Percentiles rank a stretch among this genome's conserved stretches.
Conservation (phyloP, 495 filamentous ascomycete species). For the Darksidea phi region DNA sequence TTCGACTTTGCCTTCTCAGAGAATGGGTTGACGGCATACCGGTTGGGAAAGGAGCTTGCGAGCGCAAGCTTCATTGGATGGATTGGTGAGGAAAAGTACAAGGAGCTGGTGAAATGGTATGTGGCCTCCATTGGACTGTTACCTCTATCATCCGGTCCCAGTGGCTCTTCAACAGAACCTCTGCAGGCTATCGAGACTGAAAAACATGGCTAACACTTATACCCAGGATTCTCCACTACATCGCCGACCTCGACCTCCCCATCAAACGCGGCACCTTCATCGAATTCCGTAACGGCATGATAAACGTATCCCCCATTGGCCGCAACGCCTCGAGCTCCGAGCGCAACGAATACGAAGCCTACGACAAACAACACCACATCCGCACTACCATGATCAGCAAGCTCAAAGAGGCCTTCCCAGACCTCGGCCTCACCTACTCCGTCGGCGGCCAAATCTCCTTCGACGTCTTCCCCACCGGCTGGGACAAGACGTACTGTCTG, state of each 20-base stretch:
- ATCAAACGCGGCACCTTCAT: slow-evolving; percentile 94
- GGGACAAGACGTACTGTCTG: slow-evolving; percentile 99
- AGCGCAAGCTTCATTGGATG: slow-evolving; percentile 84
- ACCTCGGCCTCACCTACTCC: slow-evolving; percentile 85
- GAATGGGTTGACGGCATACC: slow-evolving; percentile 91
- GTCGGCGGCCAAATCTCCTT: slow-evolving; percentile 97
- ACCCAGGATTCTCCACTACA: slow-evolving; percentile 71
- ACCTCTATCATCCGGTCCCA: background rate
- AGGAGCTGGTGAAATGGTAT: slow-evolving; percentile 70
- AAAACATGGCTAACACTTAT: background rate
- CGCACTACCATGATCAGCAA: slow-evolving; percentile 68
- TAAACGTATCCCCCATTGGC: slow-evolving; percentile 91
- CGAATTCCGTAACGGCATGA: slow-evolving; percentile 96
- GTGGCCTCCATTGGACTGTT: background rate
- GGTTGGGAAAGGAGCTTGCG: slow-evolving; percentile 67
- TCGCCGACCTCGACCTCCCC: slow-evolving; percentile 83
- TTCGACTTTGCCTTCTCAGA: slow-evolving; percentile 98
- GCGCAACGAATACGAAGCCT: slow-evolving; percentile 73
- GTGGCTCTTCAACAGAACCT: background rate
- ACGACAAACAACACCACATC: slow-evolving; percentile 72
- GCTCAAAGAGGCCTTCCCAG: slow-evolving; percentile 75
- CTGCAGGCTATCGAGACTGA: too few species aligned
- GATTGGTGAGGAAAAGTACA: slow-evolving; percentile 90
- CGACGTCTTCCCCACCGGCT: slow-evolving; percentile 93
- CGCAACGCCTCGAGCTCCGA: slow-evolving; percentile 81